These are phyloP conservation scores for Candida anglica DNA, from an alignment of 805 yeast species.

Conservation along the genomic window DNA sequence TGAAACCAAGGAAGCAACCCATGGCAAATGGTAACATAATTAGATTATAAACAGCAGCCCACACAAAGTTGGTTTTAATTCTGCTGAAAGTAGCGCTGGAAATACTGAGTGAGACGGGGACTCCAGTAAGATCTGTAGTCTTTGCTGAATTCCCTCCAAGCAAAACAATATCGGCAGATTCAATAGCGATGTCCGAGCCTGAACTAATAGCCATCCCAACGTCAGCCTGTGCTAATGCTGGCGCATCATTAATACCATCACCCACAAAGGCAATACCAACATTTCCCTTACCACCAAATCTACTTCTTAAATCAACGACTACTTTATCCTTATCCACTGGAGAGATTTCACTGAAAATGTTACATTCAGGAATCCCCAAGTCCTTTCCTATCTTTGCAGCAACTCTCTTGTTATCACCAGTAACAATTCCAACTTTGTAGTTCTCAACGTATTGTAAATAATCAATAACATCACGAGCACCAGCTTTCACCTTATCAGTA, in stretches of 20 bases:
- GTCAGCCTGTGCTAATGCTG: constrained; percentile 86
- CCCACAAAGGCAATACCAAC: constrained; percentile 81
- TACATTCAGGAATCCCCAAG: constrained; percentile 60
- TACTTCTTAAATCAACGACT: constrained; percentile 52
- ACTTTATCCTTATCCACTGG: constrained; percentile 76
- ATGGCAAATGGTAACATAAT: constrained; percentile 91
- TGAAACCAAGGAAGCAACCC: constrained; percentile 80
- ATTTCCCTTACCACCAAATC: constrained; percentile 27
- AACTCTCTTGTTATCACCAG: constrained; percentile 74
- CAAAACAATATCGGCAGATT: constrained; percentile 91
- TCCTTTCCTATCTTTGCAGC: constrained; percentile 62
- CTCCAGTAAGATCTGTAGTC: constrained; percentile 39
- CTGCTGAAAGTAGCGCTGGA: constrained; percentile 66
- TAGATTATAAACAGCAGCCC: constrained; percentile 83
- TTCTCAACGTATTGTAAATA: constrained; percentile 47
- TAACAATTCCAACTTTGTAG: constrained; percentile 74
- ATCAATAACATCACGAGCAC: constrained; percentile 57
- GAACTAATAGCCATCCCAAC: constrained; percentile 89
- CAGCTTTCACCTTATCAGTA: constrained; percentile 62
- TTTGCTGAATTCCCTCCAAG: constrained; percentile 35
- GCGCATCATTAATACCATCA: constrained; percentile 97
- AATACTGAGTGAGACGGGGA: constrained; percentile 61
- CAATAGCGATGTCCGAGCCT: constrained; percentile 95
- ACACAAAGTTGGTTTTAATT: constrained; percentile 75
- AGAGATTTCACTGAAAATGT: constrained; percentile 70